phyloP scores from a whole-genome alignment of 164 flowering plant species.

The Chimonanthus salicifolius region DNA sequence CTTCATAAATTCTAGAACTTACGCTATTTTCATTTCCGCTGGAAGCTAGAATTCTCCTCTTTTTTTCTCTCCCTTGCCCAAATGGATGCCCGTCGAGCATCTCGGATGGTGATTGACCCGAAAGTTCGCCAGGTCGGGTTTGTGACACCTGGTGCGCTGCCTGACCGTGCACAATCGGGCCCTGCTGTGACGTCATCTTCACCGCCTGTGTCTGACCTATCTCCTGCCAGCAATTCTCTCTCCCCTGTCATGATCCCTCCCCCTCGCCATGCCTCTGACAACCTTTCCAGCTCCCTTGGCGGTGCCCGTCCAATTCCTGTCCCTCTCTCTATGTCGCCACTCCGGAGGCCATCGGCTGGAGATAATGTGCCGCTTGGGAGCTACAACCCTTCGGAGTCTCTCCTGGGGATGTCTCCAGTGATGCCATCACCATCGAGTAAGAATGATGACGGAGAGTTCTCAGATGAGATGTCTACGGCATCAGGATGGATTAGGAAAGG shows the following conservation, averaged over 20 bases:
- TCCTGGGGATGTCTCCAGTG: slow-evolving; percentile 32
- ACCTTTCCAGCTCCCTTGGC: slow-evolving; percentile 14
- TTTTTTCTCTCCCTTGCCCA: not conserved
- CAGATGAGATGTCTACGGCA: slow-evolving; percentile 30
- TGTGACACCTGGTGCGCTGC: slow-evolving; percentile 44
- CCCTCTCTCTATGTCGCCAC: slow-evolving; percentile 25
- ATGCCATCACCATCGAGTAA: slow-evolving; percentile 26
- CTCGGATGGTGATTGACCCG: slow-evolving; percentile 55
- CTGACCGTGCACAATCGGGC: slow-evolving; percentile 35
- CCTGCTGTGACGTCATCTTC: slow-evolving; percentile 26
- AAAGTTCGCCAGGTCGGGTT: slow-evolving; percentile 83
- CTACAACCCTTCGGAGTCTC: slow-evolving; percentile 51
- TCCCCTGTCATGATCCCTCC: slow-evolving; percentile 83
- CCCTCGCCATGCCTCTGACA: slow-evolving; percentile 52
- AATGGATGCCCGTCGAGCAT: slow-evolving; percentile 54
- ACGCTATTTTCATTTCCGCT: not conserved
- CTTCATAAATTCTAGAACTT: not conserved
- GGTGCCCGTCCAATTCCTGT: slow-evolving; percentile 28
- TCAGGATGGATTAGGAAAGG: slow-evolving; percentile 26
- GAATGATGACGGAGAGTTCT: slow-evolving; percentile 33
- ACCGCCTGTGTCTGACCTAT: slow-evolving; percentile 34
- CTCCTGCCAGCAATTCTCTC: slow-evolving; percentile 50
- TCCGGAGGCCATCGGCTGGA: slow-evolving; percentile 20
- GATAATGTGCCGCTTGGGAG: slow-evolving; percentile 45
- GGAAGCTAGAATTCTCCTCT: not conserved